These are phyloP conservation scores for Fremontodendron californicum DNA, from an alignment of 345 rosid species.

Conservation along the genomic window DNA sequence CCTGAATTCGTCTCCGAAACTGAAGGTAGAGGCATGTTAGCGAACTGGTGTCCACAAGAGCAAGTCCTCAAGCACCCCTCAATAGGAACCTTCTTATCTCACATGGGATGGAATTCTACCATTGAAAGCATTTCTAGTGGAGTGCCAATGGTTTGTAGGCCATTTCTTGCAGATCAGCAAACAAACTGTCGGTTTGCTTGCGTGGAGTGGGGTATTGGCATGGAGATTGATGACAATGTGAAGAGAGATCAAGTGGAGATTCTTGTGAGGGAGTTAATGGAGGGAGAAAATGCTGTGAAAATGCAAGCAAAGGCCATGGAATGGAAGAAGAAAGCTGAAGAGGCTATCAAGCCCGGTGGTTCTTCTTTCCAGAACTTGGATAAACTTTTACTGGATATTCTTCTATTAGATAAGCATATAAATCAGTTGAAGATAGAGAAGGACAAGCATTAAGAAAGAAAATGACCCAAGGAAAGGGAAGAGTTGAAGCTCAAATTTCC, in stretches of 20 bases:
- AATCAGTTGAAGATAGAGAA: background rate
- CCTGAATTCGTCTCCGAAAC: background rate
- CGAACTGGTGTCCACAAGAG: constrained; percentile 8
- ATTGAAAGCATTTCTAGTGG: background rate
- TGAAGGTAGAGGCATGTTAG: too few relatives aligned
- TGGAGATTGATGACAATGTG: background rate
- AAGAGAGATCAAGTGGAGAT: too few relatives aligned
- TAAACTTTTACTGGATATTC: too few relatives aligned
- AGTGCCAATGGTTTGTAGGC: background rate
- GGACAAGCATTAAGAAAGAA: too few relatives aligned
- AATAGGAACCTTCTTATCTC: constrained; percentile 2
- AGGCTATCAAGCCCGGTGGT: background rate
- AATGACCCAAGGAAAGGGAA: too few relatives aligned
- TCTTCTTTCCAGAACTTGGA: too few relatives aligned
- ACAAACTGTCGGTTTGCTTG: background rate
- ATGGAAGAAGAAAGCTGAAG: background rate
- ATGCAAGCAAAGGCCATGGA: background rate
- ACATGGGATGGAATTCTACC: background rate
- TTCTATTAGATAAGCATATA: background rate
- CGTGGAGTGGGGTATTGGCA: background rate
- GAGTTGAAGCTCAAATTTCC: too few relatives aligned
- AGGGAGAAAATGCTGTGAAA: background rate
- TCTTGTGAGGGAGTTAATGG: background rate
- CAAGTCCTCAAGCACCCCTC: background rate
- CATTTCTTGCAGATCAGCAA: background rate